A percentile compares a stretch with the other conserved stretches of the same genome.
Conservation (phyloP, 768 basidiomycete genomes). For the Podaxis pistillaris region DNA sequence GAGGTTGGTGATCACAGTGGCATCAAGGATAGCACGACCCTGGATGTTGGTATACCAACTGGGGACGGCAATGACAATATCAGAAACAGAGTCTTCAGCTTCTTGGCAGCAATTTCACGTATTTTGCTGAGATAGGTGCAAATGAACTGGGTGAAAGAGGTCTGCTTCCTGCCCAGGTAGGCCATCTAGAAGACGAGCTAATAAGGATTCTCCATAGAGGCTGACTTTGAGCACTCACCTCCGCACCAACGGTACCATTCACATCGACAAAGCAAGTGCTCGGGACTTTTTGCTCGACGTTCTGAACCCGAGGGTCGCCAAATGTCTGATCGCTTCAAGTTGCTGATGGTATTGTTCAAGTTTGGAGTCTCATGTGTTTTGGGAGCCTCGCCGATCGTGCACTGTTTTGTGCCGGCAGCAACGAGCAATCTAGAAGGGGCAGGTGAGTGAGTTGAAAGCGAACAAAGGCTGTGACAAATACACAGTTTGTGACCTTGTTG, state of each 20-base stretch:
- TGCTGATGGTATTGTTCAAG: slow-evolving; percentile 95
- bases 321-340: slow-evolving; percentile 83
- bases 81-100: slow-evolving; percentile 86
- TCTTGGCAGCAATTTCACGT: slow-evolving; percentile 78
- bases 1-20: slow-evolving; percentile 84
- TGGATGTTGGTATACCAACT: slow-evolving; percentile 97
- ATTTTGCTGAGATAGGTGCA: slow-evolving; percentile 89
- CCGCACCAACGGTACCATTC: slow-evolving; percentile 76
- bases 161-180: slow-evolving; percentile 78
- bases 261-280: slow-evolving; percentile 85
- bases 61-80: slow-evolving; percentile 94
- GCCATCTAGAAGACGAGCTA: slow-evolving; percentile 56
- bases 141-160: slow-evolving; percentile 87
- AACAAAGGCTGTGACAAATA: slow-evolving; percentile 52
- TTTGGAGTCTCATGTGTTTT: slow-evolving; percentile 98
- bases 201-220: slow-evolving; percentile 3
- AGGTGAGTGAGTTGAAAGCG: slow-evolving; percentile 56
- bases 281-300: slow-evolving; percentile 88
- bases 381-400: slow-evolving; percentile 91
- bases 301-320: slow-evolving; percentile 76
- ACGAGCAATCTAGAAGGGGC: slow-evolving; percentile 72
- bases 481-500: slow-evolving; percentile 96
- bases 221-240: slow-evolving; percentile 52
- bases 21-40: slow-evolving; percentile 85
- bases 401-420: slow-evolving; percentile 89